Evolutionary conservation across 371 early-diverging fungal genomes (phyloP), one percentile per base, ranked within the genome.

Genomic region (Mortierella sp.): DNA sequence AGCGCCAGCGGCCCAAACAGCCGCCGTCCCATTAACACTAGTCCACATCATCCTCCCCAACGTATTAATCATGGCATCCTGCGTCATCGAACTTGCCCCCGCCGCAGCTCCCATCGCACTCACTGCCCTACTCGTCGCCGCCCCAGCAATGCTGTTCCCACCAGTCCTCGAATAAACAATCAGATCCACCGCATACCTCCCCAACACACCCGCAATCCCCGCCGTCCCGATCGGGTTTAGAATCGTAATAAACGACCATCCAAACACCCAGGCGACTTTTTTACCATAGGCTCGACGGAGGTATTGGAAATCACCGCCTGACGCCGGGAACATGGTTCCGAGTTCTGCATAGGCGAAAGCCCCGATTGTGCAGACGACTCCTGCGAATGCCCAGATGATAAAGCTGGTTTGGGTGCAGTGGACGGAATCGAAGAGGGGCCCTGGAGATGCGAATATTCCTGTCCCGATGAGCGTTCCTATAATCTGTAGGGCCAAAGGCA

Each of bases 311-410:
- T 86, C 86, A 0, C 86, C 86, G 3, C 86, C 86, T 0, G 86
- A 86, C 43, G 76, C 82, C 9, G 86, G 86, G 70, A 86, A 86
- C 86, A 86, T 86, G 64, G 86, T 86, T 2, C 86, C 86, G 26
- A 86, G 86, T 24, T 86, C 86, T 37, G 80, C 86, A 64, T 86
- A 86, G 16, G 82, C 80, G 50, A 79, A 86, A 0, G 86, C 82
- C 3, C 86, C 86, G 5, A 82, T 80, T 5, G 75, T 75, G 28
- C 86, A 86, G 71, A 86, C 64, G 4, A 86, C 31, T 5, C 86
- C 86, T 6, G 86, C 86, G n/a, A 82, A 82, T 9, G 78, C 86
- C 86, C 86, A 86, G 67, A 86, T 86, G 75, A 86, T 86, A 71
- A 86, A 82, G 21, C 77, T 77, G 43, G 86, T 86, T 19, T 82